phyloP scores from a whole-genome alignment of 495 filamentous ascomycete species.

The Talaromyces stipitatus region DNA sequence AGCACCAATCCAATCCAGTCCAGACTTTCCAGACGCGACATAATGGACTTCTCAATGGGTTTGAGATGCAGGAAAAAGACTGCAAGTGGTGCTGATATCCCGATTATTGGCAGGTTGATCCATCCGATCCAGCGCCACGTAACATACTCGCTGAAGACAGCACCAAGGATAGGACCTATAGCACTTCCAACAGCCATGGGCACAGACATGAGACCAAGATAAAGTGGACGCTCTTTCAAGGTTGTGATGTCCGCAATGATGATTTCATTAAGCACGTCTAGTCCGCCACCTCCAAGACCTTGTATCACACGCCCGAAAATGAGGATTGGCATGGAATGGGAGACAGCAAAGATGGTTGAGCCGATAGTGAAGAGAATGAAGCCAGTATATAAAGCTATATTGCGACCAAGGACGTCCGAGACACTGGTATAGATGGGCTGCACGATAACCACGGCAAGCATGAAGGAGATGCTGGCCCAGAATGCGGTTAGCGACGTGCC shows the following conservation, averaged over 20 bases:
- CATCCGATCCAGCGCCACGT: constrained; percentile 60
- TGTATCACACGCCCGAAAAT: constrained; percentile 32
- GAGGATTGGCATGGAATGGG: constrained; percentile 23
- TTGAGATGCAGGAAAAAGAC: constrained; percentile 40
- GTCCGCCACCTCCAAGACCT: constrained; percentile 32
- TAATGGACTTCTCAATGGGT: constrained; percentile 3
- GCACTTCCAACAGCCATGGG: constrained; percentile 19
- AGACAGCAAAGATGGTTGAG: constrained; percentile 30
- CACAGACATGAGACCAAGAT: constrained; percentile 13
- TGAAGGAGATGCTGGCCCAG: constrained; percentile 57
- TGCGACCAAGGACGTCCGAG: constrained; percentile 39
- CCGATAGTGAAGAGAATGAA: constrained; percentile 27
- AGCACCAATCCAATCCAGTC: constrained; percentile 49
- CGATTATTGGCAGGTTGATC: constrained; percentile 56
- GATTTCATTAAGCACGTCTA: constrained; percentile 21
- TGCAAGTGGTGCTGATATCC: constrained; percentile 36
- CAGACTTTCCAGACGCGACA: constrained; percentile 27
- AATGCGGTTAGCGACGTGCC: constrained; percentile 25
- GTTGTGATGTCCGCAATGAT: constrained; percentile 23
- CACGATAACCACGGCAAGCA: constrained; percentile 54
- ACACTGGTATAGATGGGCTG: constrained; percentile 38
- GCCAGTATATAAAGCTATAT: constrained; percentile 16
- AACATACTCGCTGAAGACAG: constrained; percentile 19
- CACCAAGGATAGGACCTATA: constrained; percentile 30
- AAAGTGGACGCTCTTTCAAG: constrained; percentile 23